Conservation (phyloP, 208 protist species). For the Trypanosoma theileri region DNA sequence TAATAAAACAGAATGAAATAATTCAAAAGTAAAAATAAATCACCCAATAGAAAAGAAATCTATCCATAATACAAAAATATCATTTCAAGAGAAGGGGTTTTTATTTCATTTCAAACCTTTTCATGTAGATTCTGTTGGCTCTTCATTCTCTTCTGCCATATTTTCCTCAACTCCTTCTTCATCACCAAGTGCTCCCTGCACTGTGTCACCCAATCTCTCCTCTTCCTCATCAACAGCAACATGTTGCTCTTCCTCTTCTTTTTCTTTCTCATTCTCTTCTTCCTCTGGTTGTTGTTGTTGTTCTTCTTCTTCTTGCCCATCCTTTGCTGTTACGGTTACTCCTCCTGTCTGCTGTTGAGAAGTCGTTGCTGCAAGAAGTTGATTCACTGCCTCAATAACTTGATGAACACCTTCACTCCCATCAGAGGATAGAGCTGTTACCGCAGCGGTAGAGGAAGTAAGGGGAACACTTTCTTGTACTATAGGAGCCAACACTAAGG, state of each 20-base stretch:
- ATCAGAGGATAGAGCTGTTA: slow-evolving; percentile 4
- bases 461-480: background rate
- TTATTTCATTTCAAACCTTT: no score
- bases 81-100: no score
- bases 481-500: slow-evolving; percentile 1
- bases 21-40: no score
- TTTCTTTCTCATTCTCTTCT: background rate
- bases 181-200: background rate
- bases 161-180: background rate
- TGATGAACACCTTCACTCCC: background rate
- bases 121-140: background rate
- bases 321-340: slow-evolving; percentile 6
- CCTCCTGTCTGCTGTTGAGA: background rate
- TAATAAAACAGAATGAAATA: no score
- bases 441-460: background rate
- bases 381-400: slow-evolving; percentile 21
- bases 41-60: no score
- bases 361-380: slow-evolving; percentile 11
- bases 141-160: background rate
- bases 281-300: background rate
- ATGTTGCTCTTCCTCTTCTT: slow-evolving; percentile 7
- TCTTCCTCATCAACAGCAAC: slow-evolving; percentile 5
- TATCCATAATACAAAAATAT: no score
- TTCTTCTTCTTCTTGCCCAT: slow-evolving; percentile 12
- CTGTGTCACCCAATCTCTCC: background rate